Percentiles rank a stretch among this genome's conserved stretches.
Evolutionary conservation across 306 rosid genomes (phyloP).

Genomic region (Pyrus pyrifolia): DNA sequence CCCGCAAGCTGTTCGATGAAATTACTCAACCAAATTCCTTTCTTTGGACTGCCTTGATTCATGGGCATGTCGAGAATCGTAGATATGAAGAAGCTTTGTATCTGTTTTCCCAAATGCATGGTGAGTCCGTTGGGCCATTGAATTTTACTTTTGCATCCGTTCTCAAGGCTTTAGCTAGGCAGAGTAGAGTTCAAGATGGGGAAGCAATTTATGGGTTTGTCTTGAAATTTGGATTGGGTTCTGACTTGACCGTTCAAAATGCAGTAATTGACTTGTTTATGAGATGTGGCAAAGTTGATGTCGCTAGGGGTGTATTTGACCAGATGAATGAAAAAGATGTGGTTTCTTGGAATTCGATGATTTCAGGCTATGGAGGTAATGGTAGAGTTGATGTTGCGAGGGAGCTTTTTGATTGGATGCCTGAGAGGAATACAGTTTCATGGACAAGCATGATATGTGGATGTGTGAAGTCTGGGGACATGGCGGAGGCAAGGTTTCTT

Average conservation of each 20-base stretch:
- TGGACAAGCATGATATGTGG: slow-evolving; percentile 9
- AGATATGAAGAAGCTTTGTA: not conserved
- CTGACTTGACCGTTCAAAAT: slow-evolving; percentile 4
- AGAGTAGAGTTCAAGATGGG: slow-evolving; percentile 6
- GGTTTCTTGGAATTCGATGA: slow-evolving; percentile 4
- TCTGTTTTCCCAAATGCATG: not conserved
- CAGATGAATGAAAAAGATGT: slow-evolving; percentile 8
- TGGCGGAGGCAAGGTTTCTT: slow-evolving; percentile 3
- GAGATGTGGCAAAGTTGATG: not conserved
- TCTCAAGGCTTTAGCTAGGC: slow-evolving; percentile 8
- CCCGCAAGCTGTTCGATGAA: slow-evolving; percentile 8
- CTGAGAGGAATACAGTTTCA: slow-evolving; percentile 5
- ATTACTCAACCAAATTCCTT: slow-evolving; percentile 11
- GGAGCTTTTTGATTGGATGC: slow-evolving; percentile 2
- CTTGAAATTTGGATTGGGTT: slow-evolving; percentile 4
- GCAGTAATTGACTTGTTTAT: not conserved
- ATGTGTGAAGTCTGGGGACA: not conserved
- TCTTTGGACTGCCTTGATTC: slow-evolving; percentile 8
- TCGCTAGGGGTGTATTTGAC: not conserved
- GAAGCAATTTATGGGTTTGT: slow-evolving; percentile 9
- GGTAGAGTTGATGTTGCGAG: slow-evolving; percentile 1
- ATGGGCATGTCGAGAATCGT: slow-evolving; percentile 3
- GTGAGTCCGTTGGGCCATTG: not conserved
- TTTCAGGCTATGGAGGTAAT: not conserved
- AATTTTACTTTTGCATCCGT: not conserved